Base-by-base conservation (phyloP, 139 green algal genomes). In the Tetraselmis chui region DNA sequence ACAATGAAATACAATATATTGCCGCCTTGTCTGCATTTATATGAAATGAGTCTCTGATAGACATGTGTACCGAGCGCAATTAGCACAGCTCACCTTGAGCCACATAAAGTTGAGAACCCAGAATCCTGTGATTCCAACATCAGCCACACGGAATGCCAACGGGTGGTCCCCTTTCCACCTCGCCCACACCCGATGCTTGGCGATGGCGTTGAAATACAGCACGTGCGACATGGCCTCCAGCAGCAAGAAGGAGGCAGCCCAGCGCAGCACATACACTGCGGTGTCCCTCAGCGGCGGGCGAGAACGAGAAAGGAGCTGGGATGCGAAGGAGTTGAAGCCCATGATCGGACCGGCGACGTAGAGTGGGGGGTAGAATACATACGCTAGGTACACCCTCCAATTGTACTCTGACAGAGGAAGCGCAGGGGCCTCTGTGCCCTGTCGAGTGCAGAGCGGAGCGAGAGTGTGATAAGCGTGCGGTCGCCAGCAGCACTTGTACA, bases 101-200 rank as follows among this genome's bases (percentile, higher is more conserved):
- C 95, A 98, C 90, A 98, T 96, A 81, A 98, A 95, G 32, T 94
- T 89, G 2, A 98, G 88, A 24, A 96, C 90, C 92, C 92, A 98
- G 79, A 92, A 97, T 2, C 88, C 89, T 0, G 88, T 90, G 1
- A 93, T 75, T 2, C 84, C 89, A 83, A 91, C 88, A 25, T 92
- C 80, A 59, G 90, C 31, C 2, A 88, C 87, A 26, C 45, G 32
- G 76, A 82, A 89, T 30, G 29, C 1, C 80, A 28, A 23, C 76
- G 81, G 76, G 80, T 76, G 31, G 31, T 28, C 75, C 80, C 81
- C 28, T 76, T 30, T n/a, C 45, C 32, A 31, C 75, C 77, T 28
- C 79, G 87, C 79, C 85, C 90, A 87, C 75, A 84, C 75, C 67
- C 81, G 77, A 59, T 84, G 78, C 31, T 82, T 79, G 30, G 90